Evolutionary conservation across 805 yeast species (phyloP), one percentile per base, ranked within the genome.

Genomic region (Spathaspora gorwiae): DNA sequence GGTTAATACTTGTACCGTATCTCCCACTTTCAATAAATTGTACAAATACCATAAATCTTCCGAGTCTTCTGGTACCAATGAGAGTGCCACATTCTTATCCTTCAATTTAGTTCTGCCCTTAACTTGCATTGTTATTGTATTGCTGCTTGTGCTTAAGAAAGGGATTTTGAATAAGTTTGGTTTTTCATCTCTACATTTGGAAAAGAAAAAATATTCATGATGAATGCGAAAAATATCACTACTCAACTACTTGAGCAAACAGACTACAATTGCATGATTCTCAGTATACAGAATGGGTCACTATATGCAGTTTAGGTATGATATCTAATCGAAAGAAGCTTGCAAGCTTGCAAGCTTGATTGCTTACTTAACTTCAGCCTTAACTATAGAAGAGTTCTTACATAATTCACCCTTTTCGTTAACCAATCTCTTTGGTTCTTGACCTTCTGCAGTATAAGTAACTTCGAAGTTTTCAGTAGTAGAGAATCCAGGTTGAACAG

Each of bases 41-140:
- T 89, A 89, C 4, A 88, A 59, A 26, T 86, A 82, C 89, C 97
- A 94, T 49, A 94, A 71, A 62, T 92, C 99, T 55, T 92, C 97
- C 40, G 85, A 80, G 55, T 94, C 98, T 56, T 90, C 86, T 0
- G 97, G 90, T 3, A 81, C 68, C 15, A 92, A 61, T 0, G 86
- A 74, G 15, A 88, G 72, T 2, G 75, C 65, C 6, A 92, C 95
- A 46, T 84, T 75, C 42, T 75, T 69, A 51, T 83, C 88, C 51
- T 77, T 80, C 43, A 50, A 39, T 36, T 50, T 50, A 24, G 42
- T 51, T 33, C 47, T 46, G 33, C 42, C 46, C 37, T 47, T 50
- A 2, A 48, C 50, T 35, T 46, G 45, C 54, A 50, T 50, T 13
- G 26, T 39, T 2, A 9, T 27, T 13, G 11, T 2, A 26, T 12